phyloP scores from a whole-genome alignment of 2,329 filamentous ascomycete genomes.

The Rutstroemia sp. region DNA sequence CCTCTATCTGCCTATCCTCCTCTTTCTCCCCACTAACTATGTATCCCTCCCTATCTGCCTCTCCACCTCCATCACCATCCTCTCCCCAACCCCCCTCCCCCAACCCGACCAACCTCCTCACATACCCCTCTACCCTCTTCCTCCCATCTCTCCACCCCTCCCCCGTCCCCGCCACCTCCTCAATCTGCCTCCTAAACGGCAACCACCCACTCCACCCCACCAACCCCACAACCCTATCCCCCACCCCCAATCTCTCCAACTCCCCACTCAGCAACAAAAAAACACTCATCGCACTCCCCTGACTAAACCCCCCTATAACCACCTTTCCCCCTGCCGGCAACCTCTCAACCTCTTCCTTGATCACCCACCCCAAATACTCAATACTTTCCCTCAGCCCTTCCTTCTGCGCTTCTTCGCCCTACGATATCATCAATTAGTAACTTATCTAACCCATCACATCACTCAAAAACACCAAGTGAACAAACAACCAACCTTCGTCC shows the following conservation, averaged over 20 bases:
- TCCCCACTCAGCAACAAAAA: slow-evolving; percentile 17
- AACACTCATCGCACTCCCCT: slow-evolving; percentile 19
- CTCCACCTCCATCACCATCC: too few relatives aligned
- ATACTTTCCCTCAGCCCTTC: slow-evolving; percentile 13
- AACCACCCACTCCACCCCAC: slow-evolving; percentile 25
- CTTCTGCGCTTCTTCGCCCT: slow-evolving; percentile 10
- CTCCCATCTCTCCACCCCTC: background rate
- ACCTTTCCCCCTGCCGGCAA: slow-evolving; percentile 2
- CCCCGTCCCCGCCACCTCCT: background rate
- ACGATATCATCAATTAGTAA: too few relatives aligned
- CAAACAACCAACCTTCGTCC: slow-evolving; percentile 7
- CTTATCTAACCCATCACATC: too few relatives aligned
- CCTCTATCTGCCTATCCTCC: too few relatives aligned
- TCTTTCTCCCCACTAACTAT: too few relatives aligned
- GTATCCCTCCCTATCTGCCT: too few relatives aligned
- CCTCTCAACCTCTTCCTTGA: slow-evolving; percentile 9
- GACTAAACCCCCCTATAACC: slow-evolving; percentile 19
- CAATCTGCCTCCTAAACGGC: slow-evolving; percentile 17
- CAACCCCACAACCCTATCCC: slow-evolving; percentile 10
- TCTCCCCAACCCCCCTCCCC: too few relatives aligned
- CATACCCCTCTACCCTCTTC: too few relatives aligned
- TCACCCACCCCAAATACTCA: slow-evolving; percentile 10
- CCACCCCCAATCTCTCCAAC: background rate
- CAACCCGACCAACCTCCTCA: too few relatives aligned
- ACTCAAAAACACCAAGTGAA: too few relatives aligned